Base-by-base conservation (phyloP, 1,284 basidiomycete genomes). In the Moniliophthora roreri region DNA sequence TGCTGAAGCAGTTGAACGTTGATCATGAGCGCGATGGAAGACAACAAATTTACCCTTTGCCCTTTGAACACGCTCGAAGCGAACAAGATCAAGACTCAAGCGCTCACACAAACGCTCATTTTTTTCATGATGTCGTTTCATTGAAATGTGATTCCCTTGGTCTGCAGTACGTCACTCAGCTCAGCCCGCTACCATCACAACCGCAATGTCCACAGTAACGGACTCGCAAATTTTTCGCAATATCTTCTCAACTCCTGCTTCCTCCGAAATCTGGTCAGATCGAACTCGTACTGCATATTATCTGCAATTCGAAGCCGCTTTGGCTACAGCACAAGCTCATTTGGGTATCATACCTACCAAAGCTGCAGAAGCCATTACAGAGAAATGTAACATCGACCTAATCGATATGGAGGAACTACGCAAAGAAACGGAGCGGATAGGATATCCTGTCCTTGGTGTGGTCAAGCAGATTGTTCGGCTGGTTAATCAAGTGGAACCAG, bases 401-500 rank as follows among this genome's bases (percentile, higher is more conserved):
- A 63, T 77, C 32, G 63, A 75, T 48, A 69, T 75, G 59, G 62
- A 67, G 24, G 62, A 71, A 47, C 63, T 77, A 42, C 68, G 59
- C 46, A 65, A 57, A 48, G 71, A 75, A 32, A 77, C 73, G 3
- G 66, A 68, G 55, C 66, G 58, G 52, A 76, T 77, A 9, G 73
- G 75, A 6, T 77, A 76, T 54, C 73, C 75, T 1, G 69, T 76
- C 2, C 53, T 77, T 32, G 73, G 72, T 32, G 53, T 77, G 15
- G 72, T 76, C 11, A 73, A 70, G 52, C 73, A 74, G 49, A 62
- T 78, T 28, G 75, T 76, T 2, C 64, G 60, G 13, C 53, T 61
- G 40, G 73, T 70, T 13, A 75, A 75, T 50, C 47, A 56, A 34
- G 62, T 62, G 2, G 58, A 67, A 44, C 63, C 63, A 37, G 69